A percentile compares a stretch with the other conserved stretches of the same genome.
These are phyloP conservation scores for Kappamyces sp. DNA, from an alignment of 192 early-diverging fungal species.

Conservation along the genomic window DNA sequence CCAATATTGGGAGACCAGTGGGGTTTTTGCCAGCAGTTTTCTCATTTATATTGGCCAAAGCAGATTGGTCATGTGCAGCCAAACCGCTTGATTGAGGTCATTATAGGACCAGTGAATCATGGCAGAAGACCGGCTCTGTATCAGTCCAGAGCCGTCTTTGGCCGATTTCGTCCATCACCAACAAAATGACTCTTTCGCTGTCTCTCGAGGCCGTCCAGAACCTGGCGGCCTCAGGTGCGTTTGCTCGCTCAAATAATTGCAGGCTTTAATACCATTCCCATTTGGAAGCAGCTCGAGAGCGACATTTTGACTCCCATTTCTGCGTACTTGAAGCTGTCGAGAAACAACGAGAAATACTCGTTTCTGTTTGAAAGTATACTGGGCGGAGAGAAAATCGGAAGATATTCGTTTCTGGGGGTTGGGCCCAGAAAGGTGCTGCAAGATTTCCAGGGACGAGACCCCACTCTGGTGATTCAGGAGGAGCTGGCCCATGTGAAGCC, in stretches of 20 bases:
- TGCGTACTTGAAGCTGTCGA: conserved; percentile 84
- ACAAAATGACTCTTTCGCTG: conserved; percentile 1
- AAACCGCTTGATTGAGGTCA: no score
- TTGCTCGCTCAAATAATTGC: conserved; percentile 59
- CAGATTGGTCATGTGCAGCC: no score
- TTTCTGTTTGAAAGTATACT: conserved; percentile 93
- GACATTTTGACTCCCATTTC: conserved; percentile 96
- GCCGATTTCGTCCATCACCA: not conserved
- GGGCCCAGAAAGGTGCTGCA: conserved; percentile 50
- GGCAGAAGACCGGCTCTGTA: not conserved
- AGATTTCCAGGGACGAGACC: conserved; percentile 66
- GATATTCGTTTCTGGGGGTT: conserved; percentile 94
- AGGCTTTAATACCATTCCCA: conserved; percentile 72
- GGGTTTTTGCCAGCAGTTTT: no score
- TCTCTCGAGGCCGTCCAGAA: not conserved
- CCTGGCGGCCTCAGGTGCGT: not conserved
- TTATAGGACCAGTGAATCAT: no score
- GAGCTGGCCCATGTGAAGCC: conserved; percentile 72
- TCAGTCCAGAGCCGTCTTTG: not conserved
- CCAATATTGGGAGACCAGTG: no score
- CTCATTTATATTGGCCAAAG: no score
- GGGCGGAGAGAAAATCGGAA: conserved; percentile 91
- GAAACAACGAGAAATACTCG: conserved; percentile 57
- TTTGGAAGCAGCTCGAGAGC: conserved; percentile 78
- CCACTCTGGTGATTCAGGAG: conserved; percentile 77